These are phyloP conservation scores for Allantophomopsis cytisporea DNA, from an alignment of 2,329 filamentous ascomycete species.

Conservation along the genomic window DNA sequence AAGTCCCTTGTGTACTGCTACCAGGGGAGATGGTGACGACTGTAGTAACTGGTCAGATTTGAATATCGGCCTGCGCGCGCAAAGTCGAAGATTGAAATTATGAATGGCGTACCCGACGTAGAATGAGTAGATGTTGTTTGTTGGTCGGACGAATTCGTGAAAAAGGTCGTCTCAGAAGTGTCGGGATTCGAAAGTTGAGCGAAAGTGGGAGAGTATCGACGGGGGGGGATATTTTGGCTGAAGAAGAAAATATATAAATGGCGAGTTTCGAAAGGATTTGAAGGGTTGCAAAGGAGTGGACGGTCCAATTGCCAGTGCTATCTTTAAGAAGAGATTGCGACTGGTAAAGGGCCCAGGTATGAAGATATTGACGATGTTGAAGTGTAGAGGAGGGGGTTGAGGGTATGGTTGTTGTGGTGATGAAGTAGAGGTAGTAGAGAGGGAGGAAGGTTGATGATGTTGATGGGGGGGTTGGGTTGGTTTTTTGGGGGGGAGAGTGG, in stretches of 20 bases:
- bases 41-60: no score
- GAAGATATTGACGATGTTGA: no score
- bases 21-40: no score
- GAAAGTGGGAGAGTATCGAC: neutral
- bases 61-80: no score
- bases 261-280: no score
- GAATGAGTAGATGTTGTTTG: neutral
- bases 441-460: neutral
- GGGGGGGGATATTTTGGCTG: neutral
- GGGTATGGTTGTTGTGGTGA: no score
- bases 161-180: neutral
- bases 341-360: no score
- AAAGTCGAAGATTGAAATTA: no score
- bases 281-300: constrained; percentile 2
- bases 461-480: neutral
- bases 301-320: constrained; percentile 1
- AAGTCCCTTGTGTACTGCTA: no score
- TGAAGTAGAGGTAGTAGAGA: no score
- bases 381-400: no score
- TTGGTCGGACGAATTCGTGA: neutral
- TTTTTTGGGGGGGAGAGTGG: no score
- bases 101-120: neutral
- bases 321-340: neutral
- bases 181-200: neutral
- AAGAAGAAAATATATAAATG: neutral